Evolutionary conservation across 2,329 filamentous ascomycete species (phyloP).

Genomic region (Colletotrichum noveboracense): DNA sequence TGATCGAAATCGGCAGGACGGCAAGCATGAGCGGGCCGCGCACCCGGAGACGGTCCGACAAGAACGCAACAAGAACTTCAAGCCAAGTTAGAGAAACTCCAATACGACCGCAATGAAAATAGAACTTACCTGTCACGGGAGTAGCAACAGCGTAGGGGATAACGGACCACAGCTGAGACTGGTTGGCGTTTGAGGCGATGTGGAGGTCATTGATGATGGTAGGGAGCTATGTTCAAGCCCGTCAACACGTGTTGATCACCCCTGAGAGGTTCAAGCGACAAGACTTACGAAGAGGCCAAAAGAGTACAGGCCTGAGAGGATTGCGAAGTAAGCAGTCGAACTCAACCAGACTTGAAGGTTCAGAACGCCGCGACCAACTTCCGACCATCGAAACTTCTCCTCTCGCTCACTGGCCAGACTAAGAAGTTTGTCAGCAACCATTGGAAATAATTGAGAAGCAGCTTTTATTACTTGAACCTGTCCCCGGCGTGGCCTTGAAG

Average conservation of each 20-base stretch:
- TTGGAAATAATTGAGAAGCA: not conserved
- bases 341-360: slow-evolving; percentile 68
- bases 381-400: slow-evolving; percentile 64
- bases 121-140: slow-evolving; percentile 51
- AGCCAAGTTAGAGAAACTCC: not conserved
- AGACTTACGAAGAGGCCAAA: slow-evolving; percentile 66
- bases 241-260: not conserved
- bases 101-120: not conserved
- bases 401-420: slow-evolving; percentile 31
- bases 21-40: slow-evolving; percentile 67
- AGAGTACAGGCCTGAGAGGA: slow-evolving; percentile 63
- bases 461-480: slow-evolving; percentile 29
- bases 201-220: slow-evolving; percentile 66
- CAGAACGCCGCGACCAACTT: slow-evolving; percentile 65
- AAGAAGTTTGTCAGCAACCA: not conserved
- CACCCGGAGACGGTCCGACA: slow-evolving; percentile 65
- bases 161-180: slow-evolving; percentile 67
- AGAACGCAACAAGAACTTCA: slow-evolving; percentile 55
- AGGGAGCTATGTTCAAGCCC: slow-evolving; percentile 49
- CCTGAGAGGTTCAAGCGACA: not conserved
- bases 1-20: slow-evolving; percentile 67
- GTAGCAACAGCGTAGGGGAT: slow-evolving; percentile 68
- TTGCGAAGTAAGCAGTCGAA: slow-evolving; percentile 65
- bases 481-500: slow-evolving; percentile 43
- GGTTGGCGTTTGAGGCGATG: slow-evolving; percentile 58